A percentile compares a stretch with the other conserved stretches of the same genome.
phyloP scores from a whole-genome alignment of 2,329 filamentous ascomycete species.

The Colletotrichum gloeosporioides region DNA sequence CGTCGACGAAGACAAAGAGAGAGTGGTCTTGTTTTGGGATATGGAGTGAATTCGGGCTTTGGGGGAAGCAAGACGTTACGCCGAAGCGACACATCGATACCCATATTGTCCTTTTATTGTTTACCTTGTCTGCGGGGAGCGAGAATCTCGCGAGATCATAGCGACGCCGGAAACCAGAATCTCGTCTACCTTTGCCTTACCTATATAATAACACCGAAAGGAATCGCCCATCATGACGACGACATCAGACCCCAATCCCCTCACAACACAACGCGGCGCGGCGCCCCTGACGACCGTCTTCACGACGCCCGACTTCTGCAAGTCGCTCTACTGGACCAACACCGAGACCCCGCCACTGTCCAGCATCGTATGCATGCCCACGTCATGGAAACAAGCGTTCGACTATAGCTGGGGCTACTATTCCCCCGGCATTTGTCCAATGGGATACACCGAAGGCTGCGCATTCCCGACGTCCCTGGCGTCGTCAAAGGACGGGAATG shows the following conservation, averaged over 20 bases:
- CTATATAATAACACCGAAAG: background rate
- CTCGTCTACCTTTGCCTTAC: background rate
- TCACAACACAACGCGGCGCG: constrained; percentile 9
- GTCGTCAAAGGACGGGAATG: background rate
- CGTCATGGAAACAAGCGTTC: constrained; percentile 13
- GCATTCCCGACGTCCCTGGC: constrained; percentile 8
- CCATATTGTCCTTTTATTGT: background rate
- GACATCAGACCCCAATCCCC: constrained; percentile 3
- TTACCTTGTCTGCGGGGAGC: background rate
- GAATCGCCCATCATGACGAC: background rate
- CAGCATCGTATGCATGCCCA: constrained; percentile 16
- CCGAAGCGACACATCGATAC: background rate
- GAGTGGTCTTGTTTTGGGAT: background rate
- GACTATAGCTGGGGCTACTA: constrained; percentile 22
- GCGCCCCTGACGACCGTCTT: constrained; percentile 20
- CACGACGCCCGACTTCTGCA: constrained; percentile 18
- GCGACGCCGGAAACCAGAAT: background rate
- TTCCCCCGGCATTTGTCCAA: constrained; percentile 22
- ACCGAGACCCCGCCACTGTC: constrained; percentile 14
- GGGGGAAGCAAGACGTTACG: background rate
- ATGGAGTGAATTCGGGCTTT: background rate
- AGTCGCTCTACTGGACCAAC: constrained; percentile 6
- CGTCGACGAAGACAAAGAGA: background rate
- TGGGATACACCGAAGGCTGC: constrained; percentile 19
- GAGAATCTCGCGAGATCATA: background rate